Base-by-base conservation (phyloP, 306 rosid species). In the Vigna angularis region DNA sequence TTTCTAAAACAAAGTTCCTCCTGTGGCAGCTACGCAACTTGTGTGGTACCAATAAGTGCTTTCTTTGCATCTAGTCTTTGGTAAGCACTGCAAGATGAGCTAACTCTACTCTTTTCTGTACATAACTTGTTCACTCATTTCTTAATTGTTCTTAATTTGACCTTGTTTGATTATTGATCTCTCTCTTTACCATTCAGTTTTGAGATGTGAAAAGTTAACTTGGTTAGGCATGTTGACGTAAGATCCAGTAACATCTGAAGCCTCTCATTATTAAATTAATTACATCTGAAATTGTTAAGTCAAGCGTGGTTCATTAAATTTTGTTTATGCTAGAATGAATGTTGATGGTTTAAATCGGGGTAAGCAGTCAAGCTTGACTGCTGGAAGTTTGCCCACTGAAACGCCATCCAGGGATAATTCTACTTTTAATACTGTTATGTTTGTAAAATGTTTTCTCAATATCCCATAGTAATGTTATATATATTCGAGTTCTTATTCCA, bases 11-110 rank as follows among this genome's bases (percentile, higher is more conserved):
- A 76, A 11, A 17, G 55, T 44, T 59, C 65, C 34, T 67, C 52
- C 8, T 53, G 64, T 85, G 80, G 65, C 85, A 81, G 97, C 88
- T 93, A 93, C 73, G 96, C 90, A 81, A 90, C 93, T 0, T 86
- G 93, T 80, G 97, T 92, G 66, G 83, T 92, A 64, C 97, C 97
- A 8, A 92, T 92, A 75, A 90, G 97, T 74, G 97, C 96, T 45
- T 92, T 90, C 88, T 92, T 92, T 71, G 97, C 97, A 24, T 90
- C 97, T 30, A 92, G 97, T 82, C 97, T 92, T 30, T 92, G 84
- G 84, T 81, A 74, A 81, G 84, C 45, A 73, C 73, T 22, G 44
- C 45, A 67, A 61, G 22, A 18, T 52, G 76, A 30, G 14, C 47
- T 10, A 81, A 51, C 47, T 72, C 16, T 51, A 66, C 20, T 18